Evolutionary conservation across 2,329 filamentous ascomycete species (phyloP), one percentile per base, ranked within the genome.

Genomic region (Leptosphaerulina australis): DNA sequence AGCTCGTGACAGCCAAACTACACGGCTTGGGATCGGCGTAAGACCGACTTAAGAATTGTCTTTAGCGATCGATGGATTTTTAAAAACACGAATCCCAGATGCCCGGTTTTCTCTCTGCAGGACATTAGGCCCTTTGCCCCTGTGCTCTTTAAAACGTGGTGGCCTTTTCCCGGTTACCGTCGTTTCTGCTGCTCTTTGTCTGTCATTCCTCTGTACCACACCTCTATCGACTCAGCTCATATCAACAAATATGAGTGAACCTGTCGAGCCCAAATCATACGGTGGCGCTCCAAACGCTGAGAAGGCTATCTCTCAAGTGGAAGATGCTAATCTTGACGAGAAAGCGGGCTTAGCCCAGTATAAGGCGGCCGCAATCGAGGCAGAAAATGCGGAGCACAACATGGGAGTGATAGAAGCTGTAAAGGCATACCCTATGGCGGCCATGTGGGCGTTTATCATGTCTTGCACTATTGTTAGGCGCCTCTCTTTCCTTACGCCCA

Each of bases 301-400:
- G 59, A 66, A 64, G 60, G 63, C 40, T 45, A 51, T 60, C 44
- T 29, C 52, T 22, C 57, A 56, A 17, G 53, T 62, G 3, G 63
- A 67, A 8, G 55, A 63, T 30, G 31, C 50, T 22, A 52, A 53
- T 28, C 57, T 63, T 11, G 70, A 74, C 53, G 71, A 76, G 52
- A 76, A 79, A 44, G 70, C 70, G 11, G 52, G n/a, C n/a, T n/a
- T n/a, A n/a, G n/a, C n/a, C n/a, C n/a, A n/a, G n/a, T 77, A 76
- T 76, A 81, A 79, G 73, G 69, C 74, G 5, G 80, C 74, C 59
- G 82, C 82, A 55, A 79, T 83, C 60, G 79, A 82, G 54, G 83
- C 81, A 10, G 84, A 86, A 72, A 78, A 76, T 53, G 64, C 58
- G 20, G 81, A 83, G 66, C 78, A 81, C 62, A 64, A 75, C 24